Evolutionary conservation across 345 rosid genomes (phyloP).

Genomic region (Gossypium stocksii): DNA sequence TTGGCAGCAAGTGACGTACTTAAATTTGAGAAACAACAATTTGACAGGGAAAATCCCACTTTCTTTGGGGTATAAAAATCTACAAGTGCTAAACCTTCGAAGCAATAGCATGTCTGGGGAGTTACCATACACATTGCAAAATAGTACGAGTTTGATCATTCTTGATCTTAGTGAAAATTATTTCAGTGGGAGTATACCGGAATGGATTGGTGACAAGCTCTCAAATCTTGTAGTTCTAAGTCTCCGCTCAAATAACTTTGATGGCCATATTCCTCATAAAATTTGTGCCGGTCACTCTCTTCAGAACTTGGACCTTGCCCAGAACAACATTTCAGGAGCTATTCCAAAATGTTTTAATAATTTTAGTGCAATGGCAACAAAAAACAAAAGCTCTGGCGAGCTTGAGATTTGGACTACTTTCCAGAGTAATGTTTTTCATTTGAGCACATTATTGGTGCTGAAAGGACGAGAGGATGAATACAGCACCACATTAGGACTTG

Average conservation of each 20-base stretch:
- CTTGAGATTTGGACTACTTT: too few species aligned
- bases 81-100: not conserved
- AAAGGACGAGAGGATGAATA: not conserved
- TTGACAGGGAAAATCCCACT: constrained; percentile 7
- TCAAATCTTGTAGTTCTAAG: not conserved
- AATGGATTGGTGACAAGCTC: constrained; percentile 10
- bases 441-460: not conserved
- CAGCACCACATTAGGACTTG: not conserved
- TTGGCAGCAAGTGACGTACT: not conserved
- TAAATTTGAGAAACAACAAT: constrained; percentile 14
- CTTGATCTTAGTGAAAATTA: constrained; percentile 13
- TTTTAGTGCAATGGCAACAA: constrained; percentile 13
- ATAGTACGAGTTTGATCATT: not conserved
- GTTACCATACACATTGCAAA: constrained; percentile 9
- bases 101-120: constrained; percentile 19
- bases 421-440: not conserved
- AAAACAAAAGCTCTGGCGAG: not conserved
- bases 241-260: constrained; percentile 17
- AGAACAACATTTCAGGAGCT: constrained; percentile 13
- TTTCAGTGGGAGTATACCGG: not conserved
- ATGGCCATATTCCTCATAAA: constrained; percentile 4
- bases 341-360: constrained; percentile 23
- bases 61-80: not conserved
- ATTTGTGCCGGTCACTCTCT: constrained; percentile 9
- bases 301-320: constrained; percentile 19